Percentiles rank a stretch among this genome's conserved stretches.
Evolutionary conservation across 768 basidiomycete genomes (phyloP).

Genomic region (Psilocybe cubensis): DNA sequence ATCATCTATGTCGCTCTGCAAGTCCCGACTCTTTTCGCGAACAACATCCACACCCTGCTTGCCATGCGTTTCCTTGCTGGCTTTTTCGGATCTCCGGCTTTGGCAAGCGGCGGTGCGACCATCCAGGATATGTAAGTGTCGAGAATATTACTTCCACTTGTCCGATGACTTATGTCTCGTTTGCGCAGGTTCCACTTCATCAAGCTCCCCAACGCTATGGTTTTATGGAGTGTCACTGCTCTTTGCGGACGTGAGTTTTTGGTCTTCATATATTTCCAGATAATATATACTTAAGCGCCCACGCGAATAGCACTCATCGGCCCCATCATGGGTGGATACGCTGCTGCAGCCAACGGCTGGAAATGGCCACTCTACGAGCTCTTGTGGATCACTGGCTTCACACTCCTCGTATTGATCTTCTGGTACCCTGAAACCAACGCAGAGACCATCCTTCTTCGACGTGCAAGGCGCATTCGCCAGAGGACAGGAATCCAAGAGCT

Average conservation of each 20-base stretch:
- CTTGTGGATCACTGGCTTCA: not conserved
- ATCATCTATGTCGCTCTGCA: slow-evolving; percentile 1
- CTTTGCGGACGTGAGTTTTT: not conserved
- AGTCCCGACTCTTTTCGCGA: not conserved
- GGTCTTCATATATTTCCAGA: not conserved
- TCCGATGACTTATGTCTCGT: not conserved
- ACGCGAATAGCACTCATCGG: not conserved
- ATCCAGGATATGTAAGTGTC: slow-evolving; percentile 4
- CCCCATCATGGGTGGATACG: slow-evolving; percentile 1
- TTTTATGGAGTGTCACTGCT: slow-evolving; percentile 4
- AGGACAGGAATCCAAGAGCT: not conserved
- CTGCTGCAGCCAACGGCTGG: not conserved
- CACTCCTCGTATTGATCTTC: slow-evolving; percentile 2
- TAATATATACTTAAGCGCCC: not conserved
- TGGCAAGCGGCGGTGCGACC: slow-evolving; percentile 1
- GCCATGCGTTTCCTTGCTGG: slow-evolving; percentile 6
- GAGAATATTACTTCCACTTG: too few species aligned
- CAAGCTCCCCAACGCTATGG: slow-evolving; percentile 1
- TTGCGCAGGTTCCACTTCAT: not conserved
- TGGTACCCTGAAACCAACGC: slow-evolving; percentile 5
- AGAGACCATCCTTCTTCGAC: slow-evolving; percentile 4
- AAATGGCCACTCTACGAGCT: slow-evolving; percentile 5
- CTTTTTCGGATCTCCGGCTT: not conserved
- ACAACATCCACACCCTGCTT: slow-evolving; percentile 1
- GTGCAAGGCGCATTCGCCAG: not conserved